Percentiles rank a stretch among this genome's conserved stretches.
phyloP scores from a whole-genome alignment of 306 rosid genomes.

The Cicer yamashitae region DNA sequence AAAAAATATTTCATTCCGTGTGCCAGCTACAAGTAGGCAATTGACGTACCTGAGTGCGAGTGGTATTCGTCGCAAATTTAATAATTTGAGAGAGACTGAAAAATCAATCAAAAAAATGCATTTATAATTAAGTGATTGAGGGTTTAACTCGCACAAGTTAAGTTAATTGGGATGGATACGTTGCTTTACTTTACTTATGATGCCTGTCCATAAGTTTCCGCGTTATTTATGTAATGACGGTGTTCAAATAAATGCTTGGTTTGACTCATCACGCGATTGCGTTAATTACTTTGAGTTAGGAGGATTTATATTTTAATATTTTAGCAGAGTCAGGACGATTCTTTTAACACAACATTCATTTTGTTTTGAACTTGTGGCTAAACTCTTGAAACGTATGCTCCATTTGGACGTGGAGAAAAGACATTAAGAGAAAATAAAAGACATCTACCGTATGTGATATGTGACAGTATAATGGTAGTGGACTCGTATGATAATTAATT shows the following conservation, averaged over 20 bases:
- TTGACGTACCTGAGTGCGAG: neutral
- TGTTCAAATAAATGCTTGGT: constrained; percentile 24
- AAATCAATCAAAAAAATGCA: neutral
- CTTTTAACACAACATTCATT: neutral
- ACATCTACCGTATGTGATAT: too few relatives aligned
- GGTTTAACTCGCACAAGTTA: neutral
- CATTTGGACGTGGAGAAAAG: neutral
- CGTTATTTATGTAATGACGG: constrained; percentile 28
- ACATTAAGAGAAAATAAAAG: neutral
- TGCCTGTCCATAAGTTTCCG: constrained; percentile 12
- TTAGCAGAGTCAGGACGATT: too few relatives aligned
- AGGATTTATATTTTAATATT: neutral
- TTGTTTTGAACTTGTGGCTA: neutral
- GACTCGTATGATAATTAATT: too few relatives aligned
- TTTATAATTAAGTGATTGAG: neutral
- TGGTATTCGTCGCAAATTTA: neutral
- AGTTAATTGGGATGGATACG: neutral
- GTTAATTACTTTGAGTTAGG: neutral
- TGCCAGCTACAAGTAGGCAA: neutral
- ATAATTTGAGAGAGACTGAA: constrained; percentile 1
- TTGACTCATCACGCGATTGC: constrained; percentile 15
- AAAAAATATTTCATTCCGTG: neutral
- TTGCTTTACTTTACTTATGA: neutral
- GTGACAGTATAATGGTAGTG: too few relatives aligned
- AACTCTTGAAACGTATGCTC: neutral